These are phyloP conservation scores for Dryas drummondii DNA, from an alignment of 306 rosid species.

Conservation along the genomic window DNA sequence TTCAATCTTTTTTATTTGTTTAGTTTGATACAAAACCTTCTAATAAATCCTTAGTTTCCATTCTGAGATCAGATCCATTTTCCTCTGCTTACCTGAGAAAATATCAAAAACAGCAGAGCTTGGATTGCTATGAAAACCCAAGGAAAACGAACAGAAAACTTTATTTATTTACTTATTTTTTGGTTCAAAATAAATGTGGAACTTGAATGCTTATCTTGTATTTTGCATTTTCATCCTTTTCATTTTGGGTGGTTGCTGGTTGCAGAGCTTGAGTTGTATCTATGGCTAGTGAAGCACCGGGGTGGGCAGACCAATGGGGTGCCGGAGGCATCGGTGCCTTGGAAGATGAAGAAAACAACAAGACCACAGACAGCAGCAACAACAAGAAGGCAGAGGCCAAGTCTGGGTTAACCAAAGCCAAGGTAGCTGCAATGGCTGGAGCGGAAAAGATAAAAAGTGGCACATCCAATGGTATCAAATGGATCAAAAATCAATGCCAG, in stretches of 20 bases:
- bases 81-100: neutral
- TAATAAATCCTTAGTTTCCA: neutral
- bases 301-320: slow-evolving; percentile 97
- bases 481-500: slow-evolving; percentile 80
- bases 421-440: slow-evolving; percentile 52
- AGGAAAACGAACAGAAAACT: too few relatives aligned
- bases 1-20: neutral
- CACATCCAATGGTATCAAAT: slow-evolving; percentile 65
- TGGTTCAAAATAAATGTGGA: neutral
- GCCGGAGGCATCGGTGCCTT: slow-evolving; percentile 89
- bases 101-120: neutral
- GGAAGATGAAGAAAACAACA: slow-evolving; percentile 52
- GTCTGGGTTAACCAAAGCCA: slow-evolving; percentile 58
- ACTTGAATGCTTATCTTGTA: neutral
- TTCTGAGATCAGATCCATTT: neutral
- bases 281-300: slow-evolving; percentile 78
- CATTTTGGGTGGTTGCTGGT: neutral
- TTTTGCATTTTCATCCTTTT: too few relatives aligned
- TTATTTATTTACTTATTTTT: neutral
- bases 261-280: too few relatives aligned
- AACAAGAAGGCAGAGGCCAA: slow-evolving; percentile 55
- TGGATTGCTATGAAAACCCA: neutral
- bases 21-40: neutral
- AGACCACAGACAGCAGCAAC: slow-evolving; percentile 28
- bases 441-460: slow-evolving; percentile 57